These are phyloP conservation scores for Hermanozyma aechmeae DNA, from an alignment of 805 yeast genomes.

Conservation along the genomic window DNA sequence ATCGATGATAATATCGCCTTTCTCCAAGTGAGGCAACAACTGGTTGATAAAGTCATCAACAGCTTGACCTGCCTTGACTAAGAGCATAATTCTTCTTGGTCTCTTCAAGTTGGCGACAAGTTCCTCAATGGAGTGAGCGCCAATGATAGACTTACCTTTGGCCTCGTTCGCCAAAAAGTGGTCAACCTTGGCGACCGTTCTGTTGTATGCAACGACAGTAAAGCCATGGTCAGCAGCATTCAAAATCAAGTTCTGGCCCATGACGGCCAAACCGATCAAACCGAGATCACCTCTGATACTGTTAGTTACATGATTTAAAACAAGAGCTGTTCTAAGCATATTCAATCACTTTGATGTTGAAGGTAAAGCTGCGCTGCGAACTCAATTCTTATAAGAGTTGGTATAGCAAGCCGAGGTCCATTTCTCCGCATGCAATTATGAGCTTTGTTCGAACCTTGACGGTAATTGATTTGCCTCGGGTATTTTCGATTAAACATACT, in stretches of 20 bases:
- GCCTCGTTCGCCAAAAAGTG: slow-evolving; percentile 91
- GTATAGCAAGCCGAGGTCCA: too few relatives aligned
- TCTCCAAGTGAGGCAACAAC: slow-evolving; percentile 82
- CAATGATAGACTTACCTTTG: slow-evolving; percentile 92
- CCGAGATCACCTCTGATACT: slow-evolving; percentile 81
- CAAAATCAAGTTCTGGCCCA: slow-evolving; percentile 97
- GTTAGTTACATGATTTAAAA: slow-evolving; percentile 15
- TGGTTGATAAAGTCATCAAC: slow-evolving; percentile 88
- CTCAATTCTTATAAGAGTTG: too few relatives aligned
- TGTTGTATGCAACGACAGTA: slow-evolving; percentile 97
- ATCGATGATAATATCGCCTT: slow-evolving; percentile 97
- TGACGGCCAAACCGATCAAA: slow-evolving; percentile 98
- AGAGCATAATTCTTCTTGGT: slow-evolving; percentile 90
- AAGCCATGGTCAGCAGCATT: slow-evolving; percentile 98
- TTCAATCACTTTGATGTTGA: too few relatives aligned
- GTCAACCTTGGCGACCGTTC: slow-evolving; percentile 94
- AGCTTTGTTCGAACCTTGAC: too few relatives aligned
- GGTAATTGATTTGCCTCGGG: too few relatives aligned
- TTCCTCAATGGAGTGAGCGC: slow-evolving; percentile 90
- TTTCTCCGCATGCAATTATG: too few relatives aligned
- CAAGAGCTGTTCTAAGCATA: too few relatives aligned
- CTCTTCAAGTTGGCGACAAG: slow-evolving; percentile 81
- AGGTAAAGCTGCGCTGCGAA: too few relatives aligned
- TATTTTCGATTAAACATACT: too few relatives aligned
- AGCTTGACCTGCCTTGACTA: slow-evolving; percentile 95